Percentiles rank a stretch among this genome's conserved stretches.
Conservation (phyloP, 768 basidiomycete genomes). For the Inosperma sp. region DNA sequence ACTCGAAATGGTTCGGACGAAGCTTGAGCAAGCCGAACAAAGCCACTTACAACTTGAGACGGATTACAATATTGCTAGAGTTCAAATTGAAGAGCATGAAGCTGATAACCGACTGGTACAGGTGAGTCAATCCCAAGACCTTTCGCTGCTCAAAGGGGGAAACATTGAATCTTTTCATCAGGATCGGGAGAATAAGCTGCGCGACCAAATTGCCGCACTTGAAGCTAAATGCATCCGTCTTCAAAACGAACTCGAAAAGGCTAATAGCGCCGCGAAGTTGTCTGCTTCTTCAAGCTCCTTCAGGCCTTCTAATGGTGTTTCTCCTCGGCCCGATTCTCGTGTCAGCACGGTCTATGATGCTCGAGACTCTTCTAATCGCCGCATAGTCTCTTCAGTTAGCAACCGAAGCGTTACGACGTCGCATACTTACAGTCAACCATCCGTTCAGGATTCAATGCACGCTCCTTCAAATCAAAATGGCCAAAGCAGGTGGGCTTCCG, state of each 20-base stretch:
- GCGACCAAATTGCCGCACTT: conserved; percentile 59
- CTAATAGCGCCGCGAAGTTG: conserved; percentile 30
- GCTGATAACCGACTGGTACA: conserved; percentile 62
- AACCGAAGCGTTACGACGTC: conserved; percentile 12
- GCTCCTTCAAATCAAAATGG: conserved; percentile 33
- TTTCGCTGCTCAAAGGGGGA: not conserved
- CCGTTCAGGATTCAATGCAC: conserved; percentile 73
- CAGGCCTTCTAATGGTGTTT: conserved; percentile 38
- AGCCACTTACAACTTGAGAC: conserved; percentile 60
- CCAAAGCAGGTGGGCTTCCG: conserved; percentile 24
- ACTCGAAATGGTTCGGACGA: conserved; percentile 53
- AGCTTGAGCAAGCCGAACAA: conserved; percentile 65
- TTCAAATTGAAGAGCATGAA: conserved; percentile 74
- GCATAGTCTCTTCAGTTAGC: conserved; percentile 27
- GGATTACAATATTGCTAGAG: conserved; percentile 60
- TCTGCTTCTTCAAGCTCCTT: conserved; percentile 32
- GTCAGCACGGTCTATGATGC: conserved; percentile 60
- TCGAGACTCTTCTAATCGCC: conserved; percentile 47
- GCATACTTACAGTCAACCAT: conserved; percentile 43
- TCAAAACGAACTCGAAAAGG: conserved; percentile 55
- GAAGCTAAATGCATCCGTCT: conserved; percentile 56
- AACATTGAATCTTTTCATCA: conserved; percentile 23
- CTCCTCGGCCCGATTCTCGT: conserved; percentile 68
- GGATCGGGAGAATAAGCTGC: conserved; percentile 68
- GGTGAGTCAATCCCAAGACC: conserved; percentile 36